Evolutionary conservation across 75 land plant species (phyloP).

Genomic region (Pinus tabuliformis): DNA sequence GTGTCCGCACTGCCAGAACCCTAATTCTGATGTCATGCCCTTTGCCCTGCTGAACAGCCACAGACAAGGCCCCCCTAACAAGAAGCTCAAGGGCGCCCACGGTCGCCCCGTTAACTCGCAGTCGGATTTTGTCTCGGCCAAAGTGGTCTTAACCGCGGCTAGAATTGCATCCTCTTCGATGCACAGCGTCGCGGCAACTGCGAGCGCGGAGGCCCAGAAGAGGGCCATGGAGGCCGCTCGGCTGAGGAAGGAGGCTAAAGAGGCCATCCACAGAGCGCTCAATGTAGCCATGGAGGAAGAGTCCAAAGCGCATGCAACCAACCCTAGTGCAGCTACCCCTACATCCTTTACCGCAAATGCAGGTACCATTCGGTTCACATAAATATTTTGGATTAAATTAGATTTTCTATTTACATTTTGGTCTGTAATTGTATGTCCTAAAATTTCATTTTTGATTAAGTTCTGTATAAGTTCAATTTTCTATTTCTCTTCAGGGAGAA

Average conservation of each 20-base stretch:
- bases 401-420: too few relatives aligned
- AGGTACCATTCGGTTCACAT: too few relatives aligned
- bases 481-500: too few relatives aligned
- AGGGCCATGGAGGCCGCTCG: not conserved
- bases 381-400: too few relatives aligned
- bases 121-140: not conserved
- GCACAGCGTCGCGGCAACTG: not conserved
- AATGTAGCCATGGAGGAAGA: conserved; percentile 1
- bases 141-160: not conserved
- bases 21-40: not conserved
- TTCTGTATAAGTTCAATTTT: too few relatives aligned
- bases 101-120: not conserved
- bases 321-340: too few relatives aligned
- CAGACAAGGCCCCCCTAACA: not conserved
- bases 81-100: not conserved
- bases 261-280: not conserved
- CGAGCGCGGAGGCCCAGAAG: not conserved
- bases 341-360: too few relatives aligned
- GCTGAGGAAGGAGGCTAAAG: not conserved
- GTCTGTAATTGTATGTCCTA: too few relatives aligned
- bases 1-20: conserved; percentile 6
- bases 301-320: too few relatives aligned
- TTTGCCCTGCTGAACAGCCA: not conserved
- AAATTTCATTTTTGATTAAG: too few relatives aligned
- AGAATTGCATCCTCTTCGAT: not conserved